Evolutionary conservation across 2,329 filamentous ascomycete genomes (phyloP).

Genomic region (Hirsutella minnesotensis): DNA sequence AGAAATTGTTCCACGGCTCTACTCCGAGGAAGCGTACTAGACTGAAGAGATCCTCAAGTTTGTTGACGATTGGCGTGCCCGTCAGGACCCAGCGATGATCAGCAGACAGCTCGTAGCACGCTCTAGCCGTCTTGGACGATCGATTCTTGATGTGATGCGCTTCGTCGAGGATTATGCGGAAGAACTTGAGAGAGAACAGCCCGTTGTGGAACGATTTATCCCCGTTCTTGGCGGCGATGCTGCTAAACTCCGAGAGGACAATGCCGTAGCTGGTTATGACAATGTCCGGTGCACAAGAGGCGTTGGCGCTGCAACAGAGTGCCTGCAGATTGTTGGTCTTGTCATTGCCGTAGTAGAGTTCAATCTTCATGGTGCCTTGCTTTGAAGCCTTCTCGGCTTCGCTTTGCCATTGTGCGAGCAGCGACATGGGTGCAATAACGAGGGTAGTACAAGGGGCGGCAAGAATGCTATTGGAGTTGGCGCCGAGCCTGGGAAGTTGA

Average conservation of each 20-base stretch:
- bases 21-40: constrained; percentile 85
- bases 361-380: constrained; percentile 66
- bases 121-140: constrained; percentile 85
- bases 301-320: constrained; percentile 65
- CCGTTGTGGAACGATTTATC: constrained; percentile 56
- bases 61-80: constrained; percentile 93
- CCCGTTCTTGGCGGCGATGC: constrained; percentile 55
- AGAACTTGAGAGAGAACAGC: constrained; percentile 87
- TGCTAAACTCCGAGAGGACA: constrained; percentile 73
- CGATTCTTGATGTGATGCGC: constrained; percentile 87
- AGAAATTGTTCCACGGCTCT: constrained; percentile 97
- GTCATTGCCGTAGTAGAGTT: constrained; percentile 87
- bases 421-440: constrained; percentile 92
- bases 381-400: constrained; percentile 87
- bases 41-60: constrained; percentile 87
- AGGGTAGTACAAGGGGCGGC: constrained; percentile 79
- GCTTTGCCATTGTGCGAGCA: constrained; percentile 94
- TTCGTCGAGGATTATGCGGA: constrained; percentile 90
- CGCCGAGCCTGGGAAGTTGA: constrained; percentile 49
- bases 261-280: constrained; percentile 93
- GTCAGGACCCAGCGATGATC: constrained; percentile 88
- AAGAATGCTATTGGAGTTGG: constrained; percentile 43
- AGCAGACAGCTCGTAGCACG: constrained; percentile 81
- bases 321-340: constrained; percentile 69
- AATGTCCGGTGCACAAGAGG: constrained; percentile 67